Base-by-base conservation (phyloP, 2,329 filamentous ascomycete species). In the Fonsecaea nubica region DNA sequence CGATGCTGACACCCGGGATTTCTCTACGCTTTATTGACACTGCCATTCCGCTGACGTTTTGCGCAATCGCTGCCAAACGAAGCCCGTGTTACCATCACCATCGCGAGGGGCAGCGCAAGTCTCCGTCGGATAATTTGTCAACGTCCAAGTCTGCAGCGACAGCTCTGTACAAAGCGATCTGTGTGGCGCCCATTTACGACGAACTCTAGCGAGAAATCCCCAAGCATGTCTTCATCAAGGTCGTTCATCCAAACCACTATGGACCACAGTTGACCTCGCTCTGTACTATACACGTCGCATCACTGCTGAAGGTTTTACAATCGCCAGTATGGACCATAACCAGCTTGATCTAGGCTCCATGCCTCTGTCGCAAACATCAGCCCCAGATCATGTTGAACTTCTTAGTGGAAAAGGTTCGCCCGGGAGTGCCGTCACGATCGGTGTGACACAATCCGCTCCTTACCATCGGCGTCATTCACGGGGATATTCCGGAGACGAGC, bases 381-480 rank as follows among this genome's bases (percentile, higher is more conserved):
- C 48, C 7, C 53, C 25, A 57, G 68, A 70, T 50, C 38, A 66
- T 9, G 63, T 68, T 25, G 61, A 62, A 45, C 58, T 68, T n/a
- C 56, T 70, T 2, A 58, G 40, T 21, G 48, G 42, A 35, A 56
- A 61, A 30, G 65, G 48, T 55, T 32, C 40, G 10, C 42, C 50
- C 9, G 60, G 62, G 7, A 42, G 18, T 15, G 60, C 10, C n/a
- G 54, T 40, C n/a, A 54, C 63, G 9, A 65, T 56, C 2, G 63
- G 48, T 18, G 59, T 56, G 12, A 66, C 61, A 12, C 63, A 67
- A 56, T 63, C 65, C n/a, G 25, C 57, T 25, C 48, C 68, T 8
- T 57, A 68, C 35, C 62, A 64, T 53, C 65, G 65, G 30, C 61
- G 66, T 9, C 65, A 70, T 58, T 67, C 65, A 30, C 21, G 68